A percentile compares a stretch with the other conserved stretches of the same genome.
Conservation (phyloP, 1,284 basidiomycete genomes). For the Chiua sp. region DNA sequence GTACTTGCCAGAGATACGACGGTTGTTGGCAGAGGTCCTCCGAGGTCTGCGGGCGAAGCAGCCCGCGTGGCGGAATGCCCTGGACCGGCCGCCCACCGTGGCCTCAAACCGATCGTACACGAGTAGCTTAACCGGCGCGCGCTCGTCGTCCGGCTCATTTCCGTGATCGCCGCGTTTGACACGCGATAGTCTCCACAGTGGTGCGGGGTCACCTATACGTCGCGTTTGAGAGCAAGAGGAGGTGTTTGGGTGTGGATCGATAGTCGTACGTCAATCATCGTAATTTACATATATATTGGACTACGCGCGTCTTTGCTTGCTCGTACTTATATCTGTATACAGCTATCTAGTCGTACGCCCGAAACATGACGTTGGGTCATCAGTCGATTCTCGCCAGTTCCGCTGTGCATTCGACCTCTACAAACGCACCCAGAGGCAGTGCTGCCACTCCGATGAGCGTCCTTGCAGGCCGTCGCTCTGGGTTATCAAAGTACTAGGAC, state of each 20-base stretch:
- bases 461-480: conserved; percentile 54
- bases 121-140: background rate
- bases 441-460: conserved; percentile 69
- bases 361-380: background rate
- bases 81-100: conserved; percentile 9
- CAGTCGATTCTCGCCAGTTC: conserved; percentile 37
- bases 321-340: background rate
- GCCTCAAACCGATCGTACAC: conserved; percentile 6
- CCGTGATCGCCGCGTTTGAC: conserved; percentile 17
- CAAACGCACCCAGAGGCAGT: conserved; percentile 51
- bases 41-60: conserved; percentile 87
- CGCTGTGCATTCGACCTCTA: conserved; percentile 73
- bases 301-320: background rate
- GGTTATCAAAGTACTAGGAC: conserved; percentile 55
- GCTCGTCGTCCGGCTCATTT: conserved; percentile 4
- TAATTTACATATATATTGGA: conserved; percentile 5
- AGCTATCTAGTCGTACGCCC: background rate
- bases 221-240: background rate
- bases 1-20: conserved; percentile 83
- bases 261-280: background rate
- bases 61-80: conserved; percentile 60
- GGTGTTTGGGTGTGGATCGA: background rate
- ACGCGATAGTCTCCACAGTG: conserved; percentile 9
- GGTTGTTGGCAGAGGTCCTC: conserved; percentile 81
- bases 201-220: background rate